phyloP scores from a whole-genome alignment of 768 basidiomycete species.

The Solioccasus polychromus region DNA sequence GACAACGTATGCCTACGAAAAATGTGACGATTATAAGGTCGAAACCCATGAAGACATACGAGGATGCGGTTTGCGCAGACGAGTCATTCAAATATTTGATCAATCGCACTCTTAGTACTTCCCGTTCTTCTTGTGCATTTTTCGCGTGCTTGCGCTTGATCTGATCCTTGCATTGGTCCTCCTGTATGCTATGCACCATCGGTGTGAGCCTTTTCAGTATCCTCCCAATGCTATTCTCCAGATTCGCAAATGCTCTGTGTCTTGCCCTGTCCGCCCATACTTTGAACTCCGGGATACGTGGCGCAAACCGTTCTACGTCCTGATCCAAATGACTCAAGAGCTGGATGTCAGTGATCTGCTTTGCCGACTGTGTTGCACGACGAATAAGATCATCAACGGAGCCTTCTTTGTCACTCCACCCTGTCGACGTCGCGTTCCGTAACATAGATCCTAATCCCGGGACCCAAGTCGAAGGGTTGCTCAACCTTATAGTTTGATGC shows the following conservation, averaged over 20 bases:
- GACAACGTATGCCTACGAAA: constrained; percentile 13
- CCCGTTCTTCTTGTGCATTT: constrained; percentile 8
- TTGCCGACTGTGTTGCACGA: no score
- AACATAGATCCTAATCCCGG: no score
- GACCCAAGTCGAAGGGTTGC: no score
- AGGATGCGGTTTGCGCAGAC: constrained; percentile 2
- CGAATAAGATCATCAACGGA: no score
- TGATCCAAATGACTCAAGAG: no score
- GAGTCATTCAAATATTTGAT: constrained; percentile 18
- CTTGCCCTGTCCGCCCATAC: background rate
- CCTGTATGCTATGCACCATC: constrained; percentile 10
- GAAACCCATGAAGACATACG: constrained; percentile 8
- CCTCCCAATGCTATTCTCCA: background rate
- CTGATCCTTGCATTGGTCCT: background rate
- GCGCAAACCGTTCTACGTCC: no score
- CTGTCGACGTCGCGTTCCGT: no score
- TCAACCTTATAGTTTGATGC: no score
- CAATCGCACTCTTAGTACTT: constrained; percentile 10
- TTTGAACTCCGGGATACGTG: no score
- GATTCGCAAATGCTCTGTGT: background rate
- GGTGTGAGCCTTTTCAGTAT: constrained; percentile 9
- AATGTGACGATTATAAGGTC: background rate
- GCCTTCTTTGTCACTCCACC: background rate
- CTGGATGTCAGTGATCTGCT: no score
- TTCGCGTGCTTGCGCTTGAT: constrained; percentile 1